Base-by-base conservation (phyloP, 1,284 basidiomycete genomes). In the Cryptococcus sp. region DNA sequence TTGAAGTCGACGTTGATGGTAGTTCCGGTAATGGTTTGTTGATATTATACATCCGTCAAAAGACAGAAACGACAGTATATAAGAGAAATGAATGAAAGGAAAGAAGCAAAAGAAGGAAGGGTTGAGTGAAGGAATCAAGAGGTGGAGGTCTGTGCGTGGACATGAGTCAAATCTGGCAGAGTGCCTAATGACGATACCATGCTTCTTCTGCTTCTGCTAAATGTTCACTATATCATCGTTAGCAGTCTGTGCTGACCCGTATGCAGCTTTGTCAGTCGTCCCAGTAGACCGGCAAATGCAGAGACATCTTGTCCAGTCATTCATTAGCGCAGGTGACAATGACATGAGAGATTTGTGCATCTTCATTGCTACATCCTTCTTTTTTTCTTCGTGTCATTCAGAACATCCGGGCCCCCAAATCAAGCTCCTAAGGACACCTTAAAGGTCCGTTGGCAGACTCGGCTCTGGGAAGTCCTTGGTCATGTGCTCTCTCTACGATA, bases 401-500 rank as follows among this genome's bases (percentile, higher is more conserved):
- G 10, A 10, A 41, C n/a, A 41, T 10, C 38, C 38, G 10, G 38
- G 10, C 38, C 38, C 2, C 38, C 38, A n/a, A n/a, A n/a, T n/a
- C n/a, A n/a, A n/a, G n/a, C n/a, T 10, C n/a, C 38, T 10, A 2
- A n/a, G 10, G 10, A n/a, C 2, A n/a, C 10, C 44, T 46, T 23
- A 62, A 8, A 41, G 32, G 42, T 59, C 68, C 10, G 57, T 36
- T 3, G 75, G 73, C 3, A 76, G 66, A 49, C 73, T 50, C 8
- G 75, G 75, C 2, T 49, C 58, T n/a, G 72, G 65, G 59, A 67
- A 76, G 56, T 75, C 72, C 51, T 62, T 58, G 30, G 55, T 57
- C 72, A 77, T 73, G 62, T 77, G 75, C 52, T 66, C 65, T 6
- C 1, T 11, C 32, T 35, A 11, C 41, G 14, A 4, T 11, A 23